Conservation (phyloP, 2,329 filamentous ascomycete species). For the Mollisia scopiformis region DNA sequence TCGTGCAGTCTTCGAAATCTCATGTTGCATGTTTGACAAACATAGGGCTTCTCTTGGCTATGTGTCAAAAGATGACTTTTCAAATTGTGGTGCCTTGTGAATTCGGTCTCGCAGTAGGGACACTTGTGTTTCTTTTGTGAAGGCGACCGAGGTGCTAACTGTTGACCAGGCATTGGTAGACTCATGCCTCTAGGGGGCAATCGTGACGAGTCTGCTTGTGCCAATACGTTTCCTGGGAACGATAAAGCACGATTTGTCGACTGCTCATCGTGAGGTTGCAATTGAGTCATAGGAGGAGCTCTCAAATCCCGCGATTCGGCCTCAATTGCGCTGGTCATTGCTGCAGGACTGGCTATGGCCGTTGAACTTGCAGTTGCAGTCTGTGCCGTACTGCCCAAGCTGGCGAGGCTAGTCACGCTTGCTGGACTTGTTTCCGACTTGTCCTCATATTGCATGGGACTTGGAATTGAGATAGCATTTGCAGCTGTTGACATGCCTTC, state of each 20-base stretch:
- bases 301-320: conserved; percentile 29
- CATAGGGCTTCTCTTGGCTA: conserved; percentile 96
- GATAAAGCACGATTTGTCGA: conserved; percentile 33
- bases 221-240: conserved; percentile 36
- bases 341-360: conserved; percentile 34
- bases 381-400: conserved; percentile 35
- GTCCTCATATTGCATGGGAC: conserved; percentile 33
- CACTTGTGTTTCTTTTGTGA: conserved; percentile 93
- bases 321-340: conserved; percentile 30
- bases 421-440: conserved; percentile 35
- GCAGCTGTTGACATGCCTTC: conserved; percentile 34
- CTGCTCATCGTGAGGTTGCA: conserved; percentile 32
- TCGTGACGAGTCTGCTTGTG: conserved; percentile 28
- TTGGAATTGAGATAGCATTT: conserved; percentile 35
- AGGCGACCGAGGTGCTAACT: conserved; percentile 65
- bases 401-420: conserved; percentile 37
- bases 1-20: conserved; percentile 93
- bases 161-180: conserved; percentile 55
- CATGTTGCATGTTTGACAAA: conserved; percentile 90
- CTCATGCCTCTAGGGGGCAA: conserved; percentile 54
- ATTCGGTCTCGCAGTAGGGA: conserved; percentile 94
- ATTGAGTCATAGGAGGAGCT: conserved; percentile 18
- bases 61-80: conserved; percentile 97
- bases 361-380: conserved; percentile 38
- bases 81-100: conserved; percentile 95